phyloP scores from a whole-genome alignment of 2,329 filamentous ascomycete genomes.

The Alternaria brassicicola region DNA sequence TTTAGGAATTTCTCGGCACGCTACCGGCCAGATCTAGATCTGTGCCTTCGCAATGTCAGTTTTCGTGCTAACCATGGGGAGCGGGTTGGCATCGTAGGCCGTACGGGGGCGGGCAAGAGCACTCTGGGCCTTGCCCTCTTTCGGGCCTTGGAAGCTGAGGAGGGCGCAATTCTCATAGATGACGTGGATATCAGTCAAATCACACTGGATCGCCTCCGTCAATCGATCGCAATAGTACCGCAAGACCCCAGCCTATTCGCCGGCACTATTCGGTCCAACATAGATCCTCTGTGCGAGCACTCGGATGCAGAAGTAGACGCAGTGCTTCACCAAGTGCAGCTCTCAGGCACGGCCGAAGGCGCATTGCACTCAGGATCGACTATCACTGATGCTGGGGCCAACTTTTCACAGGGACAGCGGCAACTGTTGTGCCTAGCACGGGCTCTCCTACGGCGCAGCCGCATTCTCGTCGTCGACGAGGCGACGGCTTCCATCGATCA shows the following conservation, averaged over 20 bases:
- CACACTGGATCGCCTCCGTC: slow-evolving; percentile 74
- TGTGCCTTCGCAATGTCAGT: slow-evolving; percentile 53
- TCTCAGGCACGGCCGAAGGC: slow-evolving; percentile 72
- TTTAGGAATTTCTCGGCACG: slow-evolving; percentile 56
- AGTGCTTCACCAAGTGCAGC: slow-evolving; percentile 70
- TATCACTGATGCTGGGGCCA: slow-evolving; percentile 45
- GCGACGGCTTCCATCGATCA: slow-evolving; percentile 92
- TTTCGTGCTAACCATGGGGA: slow-evolving; percentile 76
- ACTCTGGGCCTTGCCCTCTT: slow-evolving; percentile 82
- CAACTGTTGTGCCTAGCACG: slow-evolving; percentile 93
- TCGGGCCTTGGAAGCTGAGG: slow-evolving; percentile 62
- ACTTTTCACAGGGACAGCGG: slow-evolving; percentile 91
- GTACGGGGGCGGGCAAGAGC: slow-evolving; percentile 80
- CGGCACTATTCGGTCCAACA: slow-evolving; percentile 76
- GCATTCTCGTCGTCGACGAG: slow-evolving; percentile 95
- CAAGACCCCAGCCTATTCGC: slow-evolving; percentile 82
- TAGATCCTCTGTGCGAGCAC: slow-evolving; percentile 79
- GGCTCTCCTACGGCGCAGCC: slow-evolving; percentile 80
- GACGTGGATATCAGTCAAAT: slow-evolving; percentile 67
- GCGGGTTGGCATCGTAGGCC: slow-evolving; percentile 77
- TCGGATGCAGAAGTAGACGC: slow-evolving; percentile 76
- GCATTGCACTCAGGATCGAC: not conserved
- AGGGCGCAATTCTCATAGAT: slow-evolving; percentile 54
- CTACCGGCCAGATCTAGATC: slow-evolving; percentile 53
- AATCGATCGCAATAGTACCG: slow-evolving; percentile 77